Evolutionary conservation across 78 protist species (phyloP).

Genomic region (Speleostelium caveatum): DNA sequence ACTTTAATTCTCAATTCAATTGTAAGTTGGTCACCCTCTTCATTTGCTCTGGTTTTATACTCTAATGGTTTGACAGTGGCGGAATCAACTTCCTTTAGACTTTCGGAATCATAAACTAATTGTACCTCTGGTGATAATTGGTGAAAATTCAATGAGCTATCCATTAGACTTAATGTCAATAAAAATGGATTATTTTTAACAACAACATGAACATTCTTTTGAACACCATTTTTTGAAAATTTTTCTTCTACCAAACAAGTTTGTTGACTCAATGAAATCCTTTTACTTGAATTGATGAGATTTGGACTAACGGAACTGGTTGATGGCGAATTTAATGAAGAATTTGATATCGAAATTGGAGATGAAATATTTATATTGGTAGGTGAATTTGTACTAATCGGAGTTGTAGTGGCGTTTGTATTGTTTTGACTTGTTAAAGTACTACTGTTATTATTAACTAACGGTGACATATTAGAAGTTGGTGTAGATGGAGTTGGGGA

Average conservation of each 20-base stretch:
- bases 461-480: background rate
- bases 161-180: slow-evolving; percentile 20
- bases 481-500: slow-evolving; percentile 31
- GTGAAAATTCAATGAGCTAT: slow-evolving; percentile 47
- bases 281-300: slow-evolving; percentile 19
- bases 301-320: slow-evolving; percentile 6
- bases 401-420: background rate
- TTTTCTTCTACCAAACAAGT: slow-evolving; percentile 72
- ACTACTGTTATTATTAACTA: background rate
- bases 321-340: slow-evolving; percentile 27
- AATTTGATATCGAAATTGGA: slow-evolving; percentile 40
- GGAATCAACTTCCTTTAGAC: slow-evolving; percentile 75
- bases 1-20: slow-evolving; percentile 78
- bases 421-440: background rate
- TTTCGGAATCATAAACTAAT: slow-evolving; percentile 65
- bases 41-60: slow-evolving; percentile 76
- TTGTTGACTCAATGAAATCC: slow-evolving; percentile 59
- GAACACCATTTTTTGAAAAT: slow-evolving; percentile 75
- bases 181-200: slow-evolving; percentile 80
- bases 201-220: slow-evolving; percentile 79
- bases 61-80: slow-evolving; percentile 78
- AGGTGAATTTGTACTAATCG: slow-evolving; percentile 1
- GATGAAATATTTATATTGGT: slow-evolving; percentile 29
- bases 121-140: slow-evolving; percentile 66
- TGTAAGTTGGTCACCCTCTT: slow-evolving; percentile 64